These are phyloP conservation scores for Scenedesmus sp. DNA, from an alignment of 163 green algal species.

Conservation along the genomic window DNA sequence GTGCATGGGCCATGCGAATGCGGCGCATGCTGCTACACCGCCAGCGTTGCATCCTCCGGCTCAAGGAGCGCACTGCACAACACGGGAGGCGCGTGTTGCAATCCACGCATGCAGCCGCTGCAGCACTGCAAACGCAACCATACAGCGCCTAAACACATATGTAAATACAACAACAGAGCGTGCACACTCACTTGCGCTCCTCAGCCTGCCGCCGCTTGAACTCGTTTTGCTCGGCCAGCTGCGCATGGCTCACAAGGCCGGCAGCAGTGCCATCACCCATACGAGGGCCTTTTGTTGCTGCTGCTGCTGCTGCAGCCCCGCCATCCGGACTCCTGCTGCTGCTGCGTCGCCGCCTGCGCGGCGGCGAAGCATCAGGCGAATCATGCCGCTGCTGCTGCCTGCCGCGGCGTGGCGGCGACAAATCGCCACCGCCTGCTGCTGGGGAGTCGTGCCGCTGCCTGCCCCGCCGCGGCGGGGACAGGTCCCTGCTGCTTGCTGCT, in stretches of 20 bases:
- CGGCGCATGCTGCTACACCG: not conserved
- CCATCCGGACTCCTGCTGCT: not conserved
- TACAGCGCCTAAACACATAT: not conserved
- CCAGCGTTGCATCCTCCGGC: too few species aligned
- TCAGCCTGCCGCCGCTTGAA: constrained; percentile 67
- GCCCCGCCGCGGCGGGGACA: constrained; percentile 60
- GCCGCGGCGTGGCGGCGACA: not conserved
- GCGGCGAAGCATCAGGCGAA: constrained; percentile 3
- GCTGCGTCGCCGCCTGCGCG: not conserved
- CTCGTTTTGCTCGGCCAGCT: constrained; percentile 73
- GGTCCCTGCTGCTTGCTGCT: constrained; percentile 47
- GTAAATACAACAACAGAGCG: not conserved
- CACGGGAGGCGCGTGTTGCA: too few species aligned
- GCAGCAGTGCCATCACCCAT: constrained; percentile 83
- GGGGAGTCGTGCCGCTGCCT: constrained; percentile 63
- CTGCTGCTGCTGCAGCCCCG: not conserved
- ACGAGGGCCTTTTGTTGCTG: not conserved
- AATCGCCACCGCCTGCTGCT: not conserved
- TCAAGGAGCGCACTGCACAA: too few species aligned
- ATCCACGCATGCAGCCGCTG: too few species aligned
- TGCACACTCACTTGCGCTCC: constrained; percentile 61
- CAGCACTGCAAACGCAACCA: not conserved
- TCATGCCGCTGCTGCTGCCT: constrained; percentile 31
- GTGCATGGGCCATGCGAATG: not conserved
- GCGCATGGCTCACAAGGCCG: constrained; percentile 77